Conservation (phyloP, 129 eudicot species). For the Tagetes patula region DNA sequence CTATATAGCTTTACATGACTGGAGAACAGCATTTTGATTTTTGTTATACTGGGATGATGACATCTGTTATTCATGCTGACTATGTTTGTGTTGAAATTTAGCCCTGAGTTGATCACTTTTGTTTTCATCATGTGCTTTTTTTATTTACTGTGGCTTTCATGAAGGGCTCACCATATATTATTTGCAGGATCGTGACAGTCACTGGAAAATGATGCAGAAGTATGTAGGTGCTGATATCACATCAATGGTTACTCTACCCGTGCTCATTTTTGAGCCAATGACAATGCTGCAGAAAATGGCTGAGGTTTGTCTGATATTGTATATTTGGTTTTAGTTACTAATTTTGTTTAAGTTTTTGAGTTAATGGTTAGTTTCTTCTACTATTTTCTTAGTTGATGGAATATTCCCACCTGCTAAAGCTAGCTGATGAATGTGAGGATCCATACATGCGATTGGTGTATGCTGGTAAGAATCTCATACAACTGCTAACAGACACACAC, state of each 20-base stretch:
- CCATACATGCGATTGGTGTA: conserved; percentile 93
- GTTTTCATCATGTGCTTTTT: not conserved
- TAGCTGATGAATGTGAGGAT: conserved; percentile 91
- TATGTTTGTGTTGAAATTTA: not conserved
- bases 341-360: not conserved
- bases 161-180: not conserved
- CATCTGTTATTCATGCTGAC: not conserved
- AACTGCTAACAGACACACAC: not conserved
- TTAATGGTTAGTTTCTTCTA: not conserved
- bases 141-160: not conserved
- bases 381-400: conserved; percentile 74
- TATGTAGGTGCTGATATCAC: conserved; percentile 90
- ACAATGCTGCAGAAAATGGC: conserved; percentile 98
- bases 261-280: conserved; percentile 97
- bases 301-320: conserved; percentile 58
- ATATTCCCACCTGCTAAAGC: conserved; percentile 70
- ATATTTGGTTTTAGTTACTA: conserved; percentile 1
- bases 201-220: conserved; percentile 97
- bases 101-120: not conserved
- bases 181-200: conserved; percentile 85
- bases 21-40: not conserved
- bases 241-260: conserved; percentile 94
- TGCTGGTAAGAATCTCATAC: conserved; percentile 46
- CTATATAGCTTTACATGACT: conserved; percentile 1
- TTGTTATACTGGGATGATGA: not conserved